phyloP scores from a whole-genome alignment of 2,329 filamentous ascomycete species.

The Fusarium sp. region DNA sequence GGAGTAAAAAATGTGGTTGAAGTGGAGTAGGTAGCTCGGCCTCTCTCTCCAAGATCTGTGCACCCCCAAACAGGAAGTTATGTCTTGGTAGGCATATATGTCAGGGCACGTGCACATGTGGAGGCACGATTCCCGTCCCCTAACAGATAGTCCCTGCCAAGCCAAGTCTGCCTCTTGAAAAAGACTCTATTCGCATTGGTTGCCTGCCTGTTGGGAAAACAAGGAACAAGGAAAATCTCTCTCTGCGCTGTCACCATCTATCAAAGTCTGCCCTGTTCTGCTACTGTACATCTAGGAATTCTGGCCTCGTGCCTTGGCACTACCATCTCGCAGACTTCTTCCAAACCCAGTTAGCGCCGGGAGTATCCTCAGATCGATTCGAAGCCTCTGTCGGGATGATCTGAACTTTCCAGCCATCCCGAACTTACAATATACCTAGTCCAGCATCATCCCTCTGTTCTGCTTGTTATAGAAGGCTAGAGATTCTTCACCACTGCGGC shows the following conservation, averaged over 20 bases:
- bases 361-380: constrained; percentile 35
- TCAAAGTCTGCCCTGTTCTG: not conserved
- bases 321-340: constrained; percentile 17
- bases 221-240: no score
- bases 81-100: constrained; percentile 15
- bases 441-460: not conserved
- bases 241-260: not conserved
- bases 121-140: constrained; percentile 38
- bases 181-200: no score
- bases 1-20: constrained; percentile 17
- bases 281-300: not conserved
- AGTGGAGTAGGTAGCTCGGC: constrained; percentile 3
- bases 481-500: not conserved
- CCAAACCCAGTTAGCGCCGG: constrained; percentile 35
- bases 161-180: no score
- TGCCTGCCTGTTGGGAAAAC: no score
- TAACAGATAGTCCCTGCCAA: constrained; percentile 27
- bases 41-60: constrained; percentile 17
- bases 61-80: constrained; percentile 29
- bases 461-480: not conserved
- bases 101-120: constrained; percentile 37
- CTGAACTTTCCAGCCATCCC: constrained; percentile 33
- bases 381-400: constrained; percentile 28
- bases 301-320: constrained; percentile 5
- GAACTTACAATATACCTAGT: constrained; percentile 4